phyloP scores from a whole-genome alignment of 371 early-diverging fungal genomes.

The Gilbertella persicaria region DNA sequence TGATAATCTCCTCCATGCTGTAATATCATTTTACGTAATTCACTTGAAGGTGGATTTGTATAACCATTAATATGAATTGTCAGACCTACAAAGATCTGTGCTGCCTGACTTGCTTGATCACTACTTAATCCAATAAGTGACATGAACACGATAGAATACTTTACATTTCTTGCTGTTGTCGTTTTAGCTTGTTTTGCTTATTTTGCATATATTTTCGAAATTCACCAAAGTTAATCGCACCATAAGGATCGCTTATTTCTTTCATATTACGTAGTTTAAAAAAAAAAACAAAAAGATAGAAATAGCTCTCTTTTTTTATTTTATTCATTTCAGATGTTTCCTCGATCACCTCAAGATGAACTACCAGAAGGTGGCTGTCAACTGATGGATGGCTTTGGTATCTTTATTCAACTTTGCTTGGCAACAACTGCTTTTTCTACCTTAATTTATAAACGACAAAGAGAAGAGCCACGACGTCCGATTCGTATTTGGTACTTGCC shows the following conservation, averaged over 20 bases:
- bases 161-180: conserved; percentile 58
- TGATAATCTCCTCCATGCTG: conserved; percentile 63
- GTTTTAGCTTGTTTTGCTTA: conserved; percentile 63
- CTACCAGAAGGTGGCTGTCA: conserved; percentile 49
- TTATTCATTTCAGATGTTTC: conserved; percentile 3
- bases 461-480: conserved; percentile 65
- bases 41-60: conserved; percentile 59
- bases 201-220: conserved; percentile 62
- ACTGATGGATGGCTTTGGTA: conserved; percentile 65
- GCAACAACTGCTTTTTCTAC: conserved; percentile 67
- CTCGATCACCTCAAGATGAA: conserved; percentile 25
- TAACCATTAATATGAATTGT: conserved; percentile 74
- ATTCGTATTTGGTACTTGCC: conserved; percentile 69
- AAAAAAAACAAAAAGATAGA: background rate
- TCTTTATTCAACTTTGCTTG: conserved; percentile 61
- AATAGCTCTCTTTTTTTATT: background rate
- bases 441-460: conserved; percentile 60
- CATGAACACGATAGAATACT: conserved; percentile 2
- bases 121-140: conserved; percentile 8
- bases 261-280: background rate
- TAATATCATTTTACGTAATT: conserved; percentile 58
- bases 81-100: conserved; percentile 58
- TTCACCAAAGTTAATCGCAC: conserved; percentile 62
- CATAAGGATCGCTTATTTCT: conserved; percentile 42
- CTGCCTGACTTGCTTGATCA: conserved; percentile 28